Evolutionary conservation across 108 stramenopile genomes (phyloP), one percentile per base, ranked within the genome.

Genomic region (Conticribra weissflogii): DNA sequence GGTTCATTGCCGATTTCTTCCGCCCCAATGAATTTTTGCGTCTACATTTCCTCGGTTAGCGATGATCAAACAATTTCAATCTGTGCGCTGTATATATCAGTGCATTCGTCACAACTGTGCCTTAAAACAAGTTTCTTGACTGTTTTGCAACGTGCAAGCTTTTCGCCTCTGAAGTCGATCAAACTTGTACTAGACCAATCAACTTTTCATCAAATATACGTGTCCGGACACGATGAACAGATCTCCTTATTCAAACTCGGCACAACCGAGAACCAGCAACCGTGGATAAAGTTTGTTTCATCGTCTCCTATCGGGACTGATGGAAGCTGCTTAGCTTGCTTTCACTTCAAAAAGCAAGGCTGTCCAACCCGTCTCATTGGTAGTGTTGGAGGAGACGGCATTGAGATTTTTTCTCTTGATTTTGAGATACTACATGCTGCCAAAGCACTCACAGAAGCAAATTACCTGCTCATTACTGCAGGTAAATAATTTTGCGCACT

Each of bases 111-210:
- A 12, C 24, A 18, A 23, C 33, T 72, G 23, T 12, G 30, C 12
- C 52, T 44, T 18, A 18, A 34, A 14, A 18, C 34, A 19, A 46
- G 19, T 25, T n/a, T 51, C 24, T 30, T 34, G 12, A 30, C 47
- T 16, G 30, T 69, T 8, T 79, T 62, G 36, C 61, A 74, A 65
- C 36, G 59, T 3, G 81, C 82, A n/a, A 80, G 87, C 51, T 68
- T 81, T 63, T 86, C 88, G 46, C 87, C 91, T 14, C 33, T 93
- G 55, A 88, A 87, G 74, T 82, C 84, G 49, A 61, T 88, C 9
- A 57, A 72, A 25, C 30, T 72, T 70, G 56, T 64, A 29, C 18
- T 48, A 63, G 48, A 66, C 44, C 24, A 53, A 50, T 41, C 52
- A 79, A 44, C 63, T 71, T 55, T 62, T 25, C 24, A 71, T 49